phyloP scores from a whole-genome alignment of 2,329 filamentous ascomycete species.

The Diaporthe eres region DNA sequence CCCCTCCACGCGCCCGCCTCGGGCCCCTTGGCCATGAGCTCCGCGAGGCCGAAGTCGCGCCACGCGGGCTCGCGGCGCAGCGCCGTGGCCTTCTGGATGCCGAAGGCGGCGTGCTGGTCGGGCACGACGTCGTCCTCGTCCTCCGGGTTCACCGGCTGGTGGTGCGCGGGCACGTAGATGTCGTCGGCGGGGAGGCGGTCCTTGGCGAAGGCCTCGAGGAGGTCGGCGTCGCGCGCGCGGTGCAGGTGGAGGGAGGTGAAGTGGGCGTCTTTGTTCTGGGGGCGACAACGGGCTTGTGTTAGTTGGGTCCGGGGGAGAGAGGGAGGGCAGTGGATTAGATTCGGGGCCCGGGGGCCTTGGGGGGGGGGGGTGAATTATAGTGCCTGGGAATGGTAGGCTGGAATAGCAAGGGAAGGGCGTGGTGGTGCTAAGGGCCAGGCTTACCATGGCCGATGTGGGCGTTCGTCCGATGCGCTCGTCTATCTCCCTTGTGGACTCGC shows the following conservation, averaged over 20 bases:
- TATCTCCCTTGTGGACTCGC: slow-evolving; percentile 23
- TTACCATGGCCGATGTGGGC: slow-evolving; percentile 31
- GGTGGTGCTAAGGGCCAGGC: background rate
- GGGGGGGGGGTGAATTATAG: background rate
- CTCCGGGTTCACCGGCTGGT: slow-evolving; percentile 87
- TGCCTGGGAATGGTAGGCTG: background rate
- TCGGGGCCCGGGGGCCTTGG: no score
- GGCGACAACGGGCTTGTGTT: background rate
- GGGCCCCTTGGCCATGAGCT: slow-evolving; percentile 77
- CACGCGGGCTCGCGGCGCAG: slow-evolving; percentile 79
- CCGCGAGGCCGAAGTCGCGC: slow-evolving; percentile 82
- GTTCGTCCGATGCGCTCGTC: slow-evolving; percentile 12
- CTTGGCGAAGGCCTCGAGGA: slow-evolving; percentile 83
- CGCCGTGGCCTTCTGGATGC: slow-evolving; percentile 85
- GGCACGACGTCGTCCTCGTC: slow-evolving; percentile 92
- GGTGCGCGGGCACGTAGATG: slow-evolving; percentile 83
- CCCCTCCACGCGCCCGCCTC: slow-evolving; percentile 42
- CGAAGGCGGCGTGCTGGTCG: slow-evolving; percentile 89
- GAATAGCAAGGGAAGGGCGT: background rate
- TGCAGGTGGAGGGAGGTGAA: slow-evolving; percentile 85
- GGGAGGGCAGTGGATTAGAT: no score
- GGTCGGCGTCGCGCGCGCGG: slow-evolving; percentile 78
- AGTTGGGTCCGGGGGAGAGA: background rate
- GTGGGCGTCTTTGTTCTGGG: slow-evolving; percentile 78
- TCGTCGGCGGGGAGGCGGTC: slow-evolving; percentile 82